Evolutionary conservation across 2,329 filamentous ascomycete genomes (phyloP).

Genomic region (Pestalotiopsis sp.): DNA sequence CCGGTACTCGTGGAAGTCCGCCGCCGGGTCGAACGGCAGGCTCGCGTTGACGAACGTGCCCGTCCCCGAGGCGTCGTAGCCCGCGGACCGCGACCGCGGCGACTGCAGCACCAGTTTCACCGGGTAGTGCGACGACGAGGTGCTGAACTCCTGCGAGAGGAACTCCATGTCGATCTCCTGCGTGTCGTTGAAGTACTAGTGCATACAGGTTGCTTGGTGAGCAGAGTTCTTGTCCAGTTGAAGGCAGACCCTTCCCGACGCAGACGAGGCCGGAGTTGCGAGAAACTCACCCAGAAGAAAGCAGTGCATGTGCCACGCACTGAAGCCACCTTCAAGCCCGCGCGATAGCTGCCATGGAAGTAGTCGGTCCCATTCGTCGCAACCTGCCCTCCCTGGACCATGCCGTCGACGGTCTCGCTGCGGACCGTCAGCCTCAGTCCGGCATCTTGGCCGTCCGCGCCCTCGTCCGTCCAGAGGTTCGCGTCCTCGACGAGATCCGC

Average conservation of each 20-base stretch:
- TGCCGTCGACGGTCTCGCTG: slow-evolving; percentile 42
- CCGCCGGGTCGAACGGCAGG: slow-evolving; percentile 66
- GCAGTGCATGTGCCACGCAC: slow-evolving; percentile 70
- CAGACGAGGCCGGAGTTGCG: background rate
- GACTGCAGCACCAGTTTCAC: slow-evolving; percentile 79
- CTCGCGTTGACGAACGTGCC: slow-evolving; percentile 56
- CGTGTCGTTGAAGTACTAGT: slow-evolving; percentile 73
- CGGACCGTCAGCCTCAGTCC: slow-evolving; percentile 61
- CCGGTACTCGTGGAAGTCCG: slow-evolving; percentile 73
- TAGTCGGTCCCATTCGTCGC: slow-evolving; percentile 62
- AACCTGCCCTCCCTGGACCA: slow-evolving; percentile 65
- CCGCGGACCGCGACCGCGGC: slow-evolving; percentile 53
- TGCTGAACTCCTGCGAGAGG: slow-evolving; percentile 64
- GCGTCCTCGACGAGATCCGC: slow-evolving; percentile 47
- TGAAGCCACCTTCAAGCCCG: slow-evolving; percentile 63
- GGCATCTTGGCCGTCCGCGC: slow-evolving; percentile 42
- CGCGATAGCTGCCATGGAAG: slow-evolving; percentile 69
- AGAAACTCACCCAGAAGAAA: slow-evolving; percentile 69
- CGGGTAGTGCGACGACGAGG: slow-evolving; percentile 49
- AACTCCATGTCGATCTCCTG: slow-evolving; percentile 84
- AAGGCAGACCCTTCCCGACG: background rate
- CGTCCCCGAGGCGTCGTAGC: slow-evolving; percentile 63
- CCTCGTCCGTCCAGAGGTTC: slow-evolving; percentile 43
- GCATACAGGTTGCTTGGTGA: background rate
- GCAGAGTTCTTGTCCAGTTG: background rate